Evolutionary conservation across 2,329 filamentous ascomycete species (phyloP), one percentile per base, ranked within the genome.

Genomic region (Ascochyta fabae): DNA sequence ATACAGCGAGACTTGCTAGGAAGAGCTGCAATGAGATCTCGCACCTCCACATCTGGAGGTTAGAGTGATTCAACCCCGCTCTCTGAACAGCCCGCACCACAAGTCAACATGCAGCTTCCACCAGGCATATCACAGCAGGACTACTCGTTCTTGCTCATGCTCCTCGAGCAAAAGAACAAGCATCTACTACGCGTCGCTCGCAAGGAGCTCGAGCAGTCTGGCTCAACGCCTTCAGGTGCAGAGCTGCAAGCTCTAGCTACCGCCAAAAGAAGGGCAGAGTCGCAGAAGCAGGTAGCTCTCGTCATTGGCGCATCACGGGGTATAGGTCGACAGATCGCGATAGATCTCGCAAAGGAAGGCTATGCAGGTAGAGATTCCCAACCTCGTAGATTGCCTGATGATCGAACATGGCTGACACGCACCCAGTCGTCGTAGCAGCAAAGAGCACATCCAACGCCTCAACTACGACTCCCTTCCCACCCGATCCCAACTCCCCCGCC

Each of bases 291-390:
- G 59, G 88, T 92, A 6, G 89, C 88, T 19, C 80, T 93, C 19
- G 80, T 94, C 4, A 82, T 93, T 19, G 90, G 90, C 35, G 90
- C 89, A 2, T 93, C 90, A 0, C 80, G 91, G 58, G 91, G 91
- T 34, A 94, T 96, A 60, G 91, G 91, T 41, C 81, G 90, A 36
- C 91, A 95, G 72, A 81, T 95, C 35, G 90, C 91, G 52, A 83
- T 96, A 65, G 89, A 92, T 69, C 80, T 96, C 3, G 88, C 90
- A 7, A 85, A 79, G 64, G 82, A 87, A 61, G 87, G 86, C 34
- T 94, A 93, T 70, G 79, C 83, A 49, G 88, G 91, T 91, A 77
- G 43, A 66, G 3, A 61, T 15, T 12, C 8, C 27, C n/a, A 3
- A 22, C 15, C 24, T 19, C 13, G 40, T 46, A 34, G 45, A 27